Percentiles rank a stretch among this genome's conserved stretches.
These are phyloP conservation scores for Neocucurbitaria cava DNA, from an alignment of 2,329 filamentous ascomycete species.

Conservation along the genomic window DNA sequence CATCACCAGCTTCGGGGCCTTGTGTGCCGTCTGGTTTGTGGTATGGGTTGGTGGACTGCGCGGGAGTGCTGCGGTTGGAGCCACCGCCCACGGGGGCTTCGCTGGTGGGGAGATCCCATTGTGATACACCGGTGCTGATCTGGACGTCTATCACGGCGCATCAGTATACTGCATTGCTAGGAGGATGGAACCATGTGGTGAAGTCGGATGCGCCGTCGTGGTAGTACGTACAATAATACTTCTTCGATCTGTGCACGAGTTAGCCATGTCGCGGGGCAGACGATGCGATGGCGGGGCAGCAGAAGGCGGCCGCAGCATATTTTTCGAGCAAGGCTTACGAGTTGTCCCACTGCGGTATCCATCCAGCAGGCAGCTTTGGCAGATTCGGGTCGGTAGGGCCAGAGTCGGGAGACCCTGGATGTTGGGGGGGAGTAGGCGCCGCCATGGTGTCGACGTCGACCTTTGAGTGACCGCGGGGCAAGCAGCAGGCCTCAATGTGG, in stretches of 20 bases:
- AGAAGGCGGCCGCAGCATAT: neutral
- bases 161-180: slow-evolving; percentile 7
- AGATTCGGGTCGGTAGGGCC: slow-evolving; percentile 49
- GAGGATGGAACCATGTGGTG: neutral
- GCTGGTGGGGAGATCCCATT: slow-evolving; percentile 75
- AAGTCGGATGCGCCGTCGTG: neutral
- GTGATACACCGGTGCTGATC: slow-evolving; percentile 73
- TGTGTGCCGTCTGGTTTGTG: slow-evolving; percentile 56
- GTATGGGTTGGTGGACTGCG: slow-evolving; percentile 66
- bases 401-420: slow-evolving; percentile 48
- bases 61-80: slow-evolving; percentile 56
- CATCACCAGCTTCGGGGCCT: slow-evolving; percentile 48
- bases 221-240: slow-evolving; percentile 48
- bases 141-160: slow-evolving; percentile 60
- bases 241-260: slow-evolving; percentile 41
- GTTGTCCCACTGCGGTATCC: slow-evolving; percentile 52
- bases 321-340: slow-evolving; percentile 32
- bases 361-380: slow-evolving; percentile 47
- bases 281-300: slow-evolving; percentile 23
- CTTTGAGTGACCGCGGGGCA: slow-evolving; percentile 9
- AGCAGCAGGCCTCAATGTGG: neutral
- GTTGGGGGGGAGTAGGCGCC: slow-evolving; percentile 45
- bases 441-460: slow-evolving; percentile 35
- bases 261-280: slow-evolving; percentile 21
- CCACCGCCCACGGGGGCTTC: slow-evolving; percentile 68